Evolutionary conservation across 352 stramenopile species (phyloP).

Genomic region (Globisporangium carolinianum): DNA sequence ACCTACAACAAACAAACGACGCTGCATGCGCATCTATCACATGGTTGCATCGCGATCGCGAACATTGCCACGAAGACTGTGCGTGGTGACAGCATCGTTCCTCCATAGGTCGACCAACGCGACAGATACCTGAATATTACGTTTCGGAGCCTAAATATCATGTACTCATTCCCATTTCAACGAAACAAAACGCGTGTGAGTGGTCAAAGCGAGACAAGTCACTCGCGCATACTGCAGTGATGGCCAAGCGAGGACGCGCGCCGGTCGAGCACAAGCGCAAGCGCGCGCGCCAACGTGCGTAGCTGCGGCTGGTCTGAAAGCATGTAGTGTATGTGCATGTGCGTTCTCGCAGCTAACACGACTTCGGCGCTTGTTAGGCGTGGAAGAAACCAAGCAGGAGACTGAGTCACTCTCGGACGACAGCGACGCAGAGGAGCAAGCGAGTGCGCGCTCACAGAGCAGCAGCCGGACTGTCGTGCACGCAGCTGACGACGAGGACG

Average conservation of each 20-base stretch:
- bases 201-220: no score
- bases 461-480: conserved; percentile 16
- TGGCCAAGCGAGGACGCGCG: conserved; percentile 15
- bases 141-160: no score
- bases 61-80: no score
- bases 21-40: no score
- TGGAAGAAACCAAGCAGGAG: conserved; percentile 21
- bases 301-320: no score
- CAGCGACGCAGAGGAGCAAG: conserved; percentile 26
- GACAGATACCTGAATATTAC: no score
- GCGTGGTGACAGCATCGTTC: no score
- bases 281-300: conserved; percentile 29
- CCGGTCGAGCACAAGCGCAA: conserved; percentile 28
- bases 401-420: conserved; percentile 4
- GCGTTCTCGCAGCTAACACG: background rate
- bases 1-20: no score
- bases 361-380: conserved; percentile 8
- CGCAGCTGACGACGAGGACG: background rate
- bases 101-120: no score
- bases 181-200: no score
- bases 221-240: background rate
- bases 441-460: conserved; percentile 21
- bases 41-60: no score
- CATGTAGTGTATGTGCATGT: background rate
- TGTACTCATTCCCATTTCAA: no score